phyloP scores from a whole-genome alignment of 495 filamentous ascomycete species.

The Thozetella sp. region DNA sequence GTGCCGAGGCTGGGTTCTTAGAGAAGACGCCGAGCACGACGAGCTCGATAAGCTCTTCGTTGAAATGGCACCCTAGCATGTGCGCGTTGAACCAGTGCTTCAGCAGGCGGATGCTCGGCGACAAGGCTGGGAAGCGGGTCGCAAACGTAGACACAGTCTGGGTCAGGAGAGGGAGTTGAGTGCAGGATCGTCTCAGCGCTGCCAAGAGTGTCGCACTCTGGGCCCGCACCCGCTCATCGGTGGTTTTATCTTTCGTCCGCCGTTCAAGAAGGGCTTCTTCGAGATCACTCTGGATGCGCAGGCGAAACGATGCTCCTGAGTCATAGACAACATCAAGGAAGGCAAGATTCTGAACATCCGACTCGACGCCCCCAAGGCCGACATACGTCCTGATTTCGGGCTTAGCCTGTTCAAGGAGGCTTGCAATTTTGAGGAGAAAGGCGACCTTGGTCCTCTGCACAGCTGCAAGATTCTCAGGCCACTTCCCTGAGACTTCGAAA shows the following conservation, averaged over 20 bases:
- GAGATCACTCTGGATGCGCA: constrained; percentile 79
- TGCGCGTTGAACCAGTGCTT: constrained; percentile 91
- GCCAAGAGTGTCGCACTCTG: constrained; percentile 68
- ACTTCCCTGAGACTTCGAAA: constrained; percentile 90
- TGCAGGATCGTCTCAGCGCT: constrained; percentile 69
- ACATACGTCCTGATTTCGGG: constrained; percentile 61
- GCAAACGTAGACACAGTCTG: constrained; percentile 77
- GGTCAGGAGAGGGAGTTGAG: constrained; percentile 74
- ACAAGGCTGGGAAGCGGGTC: constrained; percentile 79
- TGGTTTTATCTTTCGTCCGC: constrained; percentile 69
- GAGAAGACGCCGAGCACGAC: constrained; percentile 74
- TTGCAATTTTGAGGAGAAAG: constrained; percentile 81
- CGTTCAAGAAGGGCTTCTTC: constrained; percentile 82
- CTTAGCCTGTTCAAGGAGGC: constrained; percentile 59
- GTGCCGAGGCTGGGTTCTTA: constrained; percentile 82
- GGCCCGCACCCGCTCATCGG: constrained; percentile 62
- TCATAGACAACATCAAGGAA: constrained; percentile 81
- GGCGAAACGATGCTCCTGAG: constrained; percentile 65
- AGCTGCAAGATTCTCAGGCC: constrained; percentile 88
- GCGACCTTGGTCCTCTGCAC: constrained; percentile 94
- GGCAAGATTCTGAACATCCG: constrained; percentile 70
- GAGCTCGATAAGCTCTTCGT: constrained; percentile 82
- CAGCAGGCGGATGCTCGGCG: constrained; percentile 81
- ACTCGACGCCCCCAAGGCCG: constrained; percentile 76
- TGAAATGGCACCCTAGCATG: constrained; percentile 73